phyloP scores from a whole-genome alignment of 1,284 basidiomycete species.

The Pascua guehoae region DNA sequence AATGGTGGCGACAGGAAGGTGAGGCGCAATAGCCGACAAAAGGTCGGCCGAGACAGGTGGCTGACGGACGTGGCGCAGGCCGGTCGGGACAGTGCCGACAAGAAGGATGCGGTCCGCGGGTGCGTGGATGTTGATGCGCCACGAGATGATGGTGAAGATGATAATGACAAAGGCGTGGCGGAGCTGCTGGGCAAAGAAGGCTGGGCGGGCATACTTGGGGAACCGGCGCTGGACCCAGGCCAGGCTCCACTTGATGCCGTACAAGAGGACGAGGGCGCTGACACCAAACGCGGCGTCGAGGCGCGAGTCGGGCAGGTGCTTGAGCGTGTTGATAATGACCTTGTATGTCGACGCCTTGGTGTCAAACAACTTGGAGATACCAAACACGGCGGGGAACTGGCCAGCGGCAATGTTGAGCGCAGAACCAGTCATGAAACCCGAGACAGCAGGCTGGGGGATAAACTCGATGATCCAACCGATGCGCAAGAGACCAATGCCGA shows the following conservation, averaged over 20 bases:
- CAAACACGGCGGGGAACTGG: conserved; percentile 81
- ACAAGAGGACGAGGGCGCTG: conserved; percentile 60
- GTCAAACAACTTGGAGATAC: conserved; percentile 67
- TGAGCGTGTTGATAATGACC: conserved; percentile 92
- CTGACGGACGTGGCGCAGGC: conserved; percentile 70
- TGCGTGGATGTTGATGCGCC: conserved; percentile 69
- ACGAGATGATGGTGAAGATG: conserved; percentile 77
- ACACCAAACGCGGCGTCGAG: conserved; percentile 89
- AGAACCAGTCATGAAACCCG: conserved; percentile 77
- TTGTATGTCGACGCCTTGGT: conserved; percentile 79
- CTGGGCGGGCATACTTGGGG: conserved; percentile 67
- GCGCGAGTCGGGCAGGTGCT: conserved; percentile 62
- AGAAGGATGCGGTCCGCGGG: conserved; percentile 76
- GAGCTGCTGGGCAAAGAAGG: conserved; percentile 81
- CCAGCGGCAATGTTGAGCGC: conserved; percentile 81
- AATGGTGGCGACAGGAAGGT: conserved; percentile 89
- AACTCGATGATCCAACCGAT: conserved; percentile 95
- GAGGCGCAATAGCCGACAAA: conserved; percentile 64
- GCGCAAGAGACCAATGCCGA: conserved; percentile 85
- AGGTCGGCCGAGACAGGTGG: conserved; percentile 66
- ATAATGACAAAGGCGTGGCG: conserved; percentile 85
- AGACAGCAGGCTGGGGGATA: conserved; percentile 73
- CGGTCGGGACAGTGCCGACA: conserved; percentile 74
- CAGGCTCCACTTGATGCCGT: conserved; percentile 67
- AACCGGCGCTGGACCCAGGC: conserved; percentile 61